These are phyloP conservation scores for Bipolaris victoriae DNA, from an alignment of 2,329 filamentous ascomycete genomes.

Conservation along the genomic window DNA sequence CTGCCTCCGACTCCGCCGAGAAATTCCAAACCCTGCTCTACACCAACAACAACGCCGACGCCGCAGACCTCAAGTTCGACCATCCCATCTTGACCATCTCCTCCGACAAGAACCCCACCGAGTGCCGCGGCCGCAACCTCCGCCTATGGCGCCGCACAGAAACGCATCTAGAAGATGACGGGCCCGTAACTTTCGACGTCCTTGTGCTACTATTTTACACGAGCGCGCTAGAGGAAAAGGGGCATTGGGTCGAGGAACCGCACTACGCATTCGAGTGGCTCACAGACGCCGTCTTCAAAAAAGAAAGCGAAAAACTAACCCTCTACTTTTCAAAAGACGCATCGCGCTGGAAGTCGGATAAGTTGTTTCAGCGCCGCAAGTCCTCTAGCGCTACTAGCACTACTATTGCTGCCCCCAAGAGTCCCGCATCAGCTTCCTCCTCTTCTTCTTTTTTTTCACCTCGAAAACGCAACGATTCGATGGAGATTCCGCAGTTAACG, in stretches of 20 bases:
- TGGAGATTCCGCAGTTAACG: constrained; percentile 13
- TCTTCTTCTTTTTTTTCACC: neutral
- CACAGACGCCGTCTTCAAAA: constrained; percentile 30
- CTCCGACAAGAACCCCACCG: constrained; percentile 36
- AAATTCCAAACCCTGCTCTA: constrained; percentile 43
- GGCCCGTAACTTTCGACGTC: constrained; percentile 24
- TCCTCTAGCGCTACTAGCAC: constrained; percentile 16
- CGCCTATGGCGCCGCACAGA: constrained; percentile 38
- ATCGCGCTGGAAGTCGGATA: constrained; percentile 33
- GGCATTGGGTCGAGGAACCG: constrained; percentile 45
- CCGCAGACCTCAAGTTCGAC: constrained; percentile 37
- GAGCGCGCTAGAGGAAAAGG: constrained; percentile 35
- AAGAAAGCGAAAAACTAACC: constrained; percentile 30
- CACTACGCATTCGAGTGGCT: constrained; percentile 43
- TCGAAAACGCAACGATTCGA: constrained; percentile 18
- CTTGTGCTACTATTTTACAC: constrained; percentile 42
- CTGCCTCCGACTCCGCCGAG: constrained; percentile 16
- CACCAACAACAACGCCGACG: constrained; percentile 39
- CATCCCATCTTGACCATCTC: constrained; percentile 32
- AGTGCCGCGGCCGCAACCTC: constrained; percentile 40
- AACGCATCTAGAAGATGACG: constrained; percentile 21
- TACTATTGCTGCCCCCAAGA: neutral
- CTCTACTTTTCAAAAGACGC: constrained; percentile 41
- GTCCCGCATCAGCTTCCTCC: neutral
- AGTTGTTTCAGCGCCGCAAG: constrained; percentile 32